These are phyloP conservation scores for Magnaporthiopsis rhizophila DNA, from an alignment of 2,329 filamentous ascomycete species.

Conservation along the genomic window DNA sequence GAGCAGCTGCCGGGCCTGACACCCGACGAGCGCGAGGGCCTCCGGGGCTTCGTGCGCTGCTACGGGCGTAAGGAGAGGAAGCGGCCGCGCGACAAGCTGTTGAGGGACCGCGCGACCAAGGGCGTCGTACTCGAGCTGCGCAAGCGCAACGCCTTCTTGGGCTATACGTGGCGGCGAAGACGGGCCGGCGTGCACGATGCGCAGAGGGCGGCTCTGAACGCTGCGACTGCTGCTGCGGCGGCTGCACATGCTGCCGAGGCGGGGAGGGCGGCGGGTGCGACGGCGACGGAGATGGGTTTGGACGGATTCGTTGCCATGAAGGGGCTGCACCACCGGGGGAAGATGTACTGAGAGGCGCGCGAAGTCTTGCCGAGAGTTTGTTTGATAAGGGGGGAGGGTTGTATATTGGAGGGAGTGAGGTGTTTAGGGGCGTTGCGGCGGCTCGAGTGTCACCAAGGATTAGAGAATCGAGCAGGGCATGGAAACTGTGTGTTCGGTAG, in stretches of 20 bases:
- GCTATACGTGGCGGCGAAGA: constrained; percentile 72
- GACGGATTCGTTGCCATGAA: constrained; percentile 2
- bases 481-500: background rate
- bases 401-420: background rate
- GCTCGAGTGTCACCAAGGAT: background rate
- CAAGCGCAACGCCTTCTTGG: constrained; percentile 76
- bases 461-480: background rate
- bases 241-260: background rate
- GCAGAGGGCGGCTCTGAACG: background rate
- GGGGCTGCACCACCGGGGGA: constrained; percentile 5
- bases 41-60: constrained; percentile 43
- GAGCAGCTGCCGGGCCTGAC: constrained; percentile 28
- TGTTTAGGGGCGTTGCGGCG: background rate
- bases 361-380: background rate
- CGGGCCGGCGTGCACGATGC: constrained; percentile 9
- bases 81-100: constrained; percentile 72
- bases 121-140: constrained; percentile 67
- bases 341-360: constrained; percentile 2
- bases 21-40: constrained; percentile 28
- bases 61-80: constrained; percentile 62
- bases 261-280: background rate
- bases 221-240: background rate
- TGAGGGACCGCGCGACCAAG: constrained; percentile 64
- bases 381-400: background rate
- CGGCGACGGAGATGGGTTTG: background rate